These are phyloP conservation scores for Trichoderma sp. DNA, from an alignment of 2,329 filamentous ascomycete species.

Conservation along the genomic window DNA sequence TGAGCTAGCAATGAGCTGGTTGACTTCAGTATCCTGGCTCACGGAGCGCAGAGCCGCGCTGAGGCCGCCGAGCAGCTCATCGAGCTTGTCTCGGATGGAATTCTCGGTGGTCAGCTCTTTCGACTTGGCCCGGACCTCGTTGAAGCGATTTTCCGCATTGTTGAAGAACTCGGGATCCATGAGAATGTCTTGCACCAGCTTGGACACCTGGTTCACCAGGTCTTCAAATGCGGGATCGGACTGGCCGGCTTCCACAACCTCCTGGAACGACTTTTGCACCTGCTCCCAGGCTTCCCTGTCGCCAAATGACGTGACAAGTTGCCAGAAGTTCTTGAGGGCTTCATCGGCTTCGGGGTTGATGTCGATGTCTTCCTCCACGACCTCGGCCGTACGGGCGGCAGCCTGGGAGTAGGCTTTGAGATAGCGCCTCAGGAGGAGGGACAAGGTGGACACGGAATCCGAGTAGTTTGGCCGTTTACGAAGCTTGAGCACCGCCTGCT, in stretches of 20 bases:
- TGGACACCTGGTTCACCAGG: slow-evolving; percentile 71
- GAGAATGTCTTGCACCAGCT: slow-evolving; percentile 76
- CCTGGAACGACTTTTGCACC: slow-evolving; percentile 67
- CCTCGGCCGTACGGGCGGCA: slow-evolving; percentile 65
- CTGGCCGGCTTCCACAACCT: slow-evolving; percentile 71
- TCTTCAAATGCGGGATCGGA: slow-evolving; percentile 82
- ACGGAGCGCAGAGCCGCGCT: slow-evolving; percentile 70
- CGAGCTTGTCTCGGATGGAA: slow-evolving; percentile 70
- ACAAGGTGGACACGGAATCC: slow-evolving; percentile 79
- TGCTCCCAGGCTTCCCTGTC: slow-evolving; percentile 73
- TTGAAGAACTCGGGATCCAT: slow-evolving; percentile 87
- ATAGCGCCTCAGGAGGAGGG: slow-evolving; percentile 75
- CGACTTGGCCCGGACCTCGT: slow-evolving; percentile 54
- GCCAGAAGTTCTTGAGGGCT: slow-evolving; percentile 80
- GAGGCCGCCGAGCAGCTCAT: slow-evolving; percentile 69
- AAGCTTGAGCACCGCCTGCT: slow-evolving; percentile 73
- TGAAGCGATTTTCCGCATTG: slow-evolving; percentile 61
- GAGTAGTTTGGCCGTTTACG: slow-evolving; percentile 79
- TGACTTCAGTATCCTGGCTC: slow-evolving; percentile 70
- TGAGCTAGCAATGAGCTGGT: slow-evolving; percentile 67
- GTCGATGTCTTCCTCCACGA: slow-evolving; percentile 70
- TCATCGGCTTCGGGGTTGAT: slow-evolving; percentile 74
- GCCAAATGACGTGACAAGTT: slow-evolving; percentile 77
- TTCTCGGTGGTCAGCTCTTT: slow-evolving; percentile 69
- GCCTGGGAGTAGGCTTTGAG: slow-evolving; percentile 75